Percentiles rank a stretch among this genome's conserved stretches.
Conservation (phyloP, 352 stramenopile species). For the Blastocystis sp. region DNA sequence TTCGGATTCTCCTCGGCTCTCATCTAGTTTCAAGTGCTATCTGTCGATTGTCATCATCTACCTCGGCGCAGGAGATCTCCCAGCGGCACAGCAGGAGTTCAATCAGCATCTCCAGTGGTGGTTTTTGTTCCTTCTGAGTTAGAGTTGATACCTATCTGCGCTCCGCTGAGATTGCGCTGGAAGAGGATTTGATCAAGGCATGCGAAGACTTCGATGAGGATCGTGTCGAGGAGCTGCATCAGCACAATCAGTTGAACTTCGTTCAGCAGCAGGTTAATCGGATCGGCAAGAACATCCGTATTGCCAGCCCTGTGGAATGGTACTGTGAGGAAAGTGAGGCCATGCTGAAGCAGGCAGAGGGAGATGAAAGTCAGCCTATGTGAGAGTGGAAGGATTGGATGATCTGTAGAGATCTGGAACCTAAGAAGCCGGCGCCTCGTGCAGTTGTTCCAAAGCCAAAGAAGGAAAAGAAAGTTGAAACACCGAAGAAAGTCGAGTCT, state of each 20-base stretch:
- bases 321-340: constrained; percentile 32
- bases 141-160: constrained; percentile 38
- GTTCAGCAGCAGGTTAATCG: constrained; percentile 60
- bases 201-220: constrained; percentile 61
- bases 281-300: constrained; percentile 42
- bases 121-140: not conserved
- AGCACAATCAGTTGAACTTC: constrained; percentile 52
- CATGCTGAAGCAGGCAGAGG: not conserved
- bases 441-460: not conserved
- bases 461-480: not conserved
- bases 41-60: constrained; percentile 59
- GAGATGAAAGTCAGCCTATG: constrained; percentile 3
- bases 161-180: constrained; percentile 30
- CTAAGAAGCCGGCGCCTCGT: not conserved
- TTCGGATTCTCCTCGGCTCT: not conserved
- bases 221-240: not conserved
- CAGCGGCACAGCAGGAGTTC: constrained; percentile 51
- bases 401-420: not conserved
- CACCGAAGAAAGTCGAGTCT: not conserved
- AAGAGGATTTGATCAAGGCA: constrained; percentile 55
- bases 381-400: not conserved
- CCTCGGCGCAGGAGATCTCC: constrained; percentile 3
- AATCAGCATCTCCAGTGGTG: constrained; percentile 55
- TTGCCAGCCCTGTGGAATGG: not conserved
- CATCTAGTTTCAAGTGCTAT: constrained; percentile 59